A percentile compares a stretch with the other conserved stretches of the same genome.
Evolutionary conservation across 2,329 filamentous ascomycete species (phyloP).

Genomic region (Myriosclerotinia scirpicola): DNA sequence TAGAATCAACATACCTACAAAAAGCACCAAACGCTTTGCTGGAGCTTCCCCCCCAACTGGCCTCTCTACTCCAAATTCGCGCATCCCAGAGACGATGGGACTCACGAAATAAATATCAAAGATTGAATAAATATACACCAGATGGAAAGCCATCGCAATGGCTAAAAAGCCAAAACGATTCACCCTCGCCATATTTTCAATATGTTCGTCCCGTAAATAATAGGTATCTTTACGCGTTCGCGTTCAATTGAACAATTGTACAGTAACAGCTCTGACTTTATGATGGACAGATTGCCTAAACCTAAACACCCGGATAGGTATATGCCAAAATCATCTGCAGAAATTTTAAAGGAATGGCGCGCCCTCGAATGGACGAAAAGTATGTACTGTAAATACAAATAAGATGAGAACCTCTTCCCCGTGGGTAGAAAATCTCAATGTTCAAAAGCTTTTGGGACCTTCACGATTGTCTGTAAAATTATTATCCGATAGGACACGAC

Average conservation of each 20-base stretch:
- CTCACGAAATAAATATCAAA: conserved; percentile 99
- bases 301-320: conserved; percentile 11
- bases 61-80: conserved; percentile 69
- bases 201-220: not conserved
- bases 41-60: conserved; percentile 63
- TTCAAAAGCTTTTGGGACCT: not conserved
- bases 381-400: conserved; percentile 13
- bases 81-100: conserved; percentile 95
- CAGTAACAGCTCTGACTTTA: not conserved
- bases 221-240: conserved; percentile 12
- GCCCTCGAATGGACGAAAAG: conserved; percentile 16
- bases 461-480: conserved; percentile 13
- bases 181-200: conserved; percentile 52
- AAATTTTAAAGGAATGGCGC: conserved; percentile 18
- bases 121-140: conserved; percentile 92
- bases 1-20: conserved; percentile 66
- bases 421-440: not conserved
- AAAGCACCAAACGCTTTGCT: conserved; percentile 86
- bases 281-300: conserved; percentile 17
- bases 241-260: conserved; percentile 10
- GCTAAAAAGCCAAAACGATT: conserved; percentile 79
- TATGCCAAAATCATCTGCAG: conserved; percentile 20
- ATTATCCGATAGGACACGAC: conserved; percentile 22
- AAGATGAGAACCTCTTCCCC: not conserved
- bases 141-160: conserved; percentile 86